Evolutionary conservation across 2,329 filamentous ascomycete genomes (phyloP).

Genomic region (Sclerotinia sclerotiorum): DNA sequence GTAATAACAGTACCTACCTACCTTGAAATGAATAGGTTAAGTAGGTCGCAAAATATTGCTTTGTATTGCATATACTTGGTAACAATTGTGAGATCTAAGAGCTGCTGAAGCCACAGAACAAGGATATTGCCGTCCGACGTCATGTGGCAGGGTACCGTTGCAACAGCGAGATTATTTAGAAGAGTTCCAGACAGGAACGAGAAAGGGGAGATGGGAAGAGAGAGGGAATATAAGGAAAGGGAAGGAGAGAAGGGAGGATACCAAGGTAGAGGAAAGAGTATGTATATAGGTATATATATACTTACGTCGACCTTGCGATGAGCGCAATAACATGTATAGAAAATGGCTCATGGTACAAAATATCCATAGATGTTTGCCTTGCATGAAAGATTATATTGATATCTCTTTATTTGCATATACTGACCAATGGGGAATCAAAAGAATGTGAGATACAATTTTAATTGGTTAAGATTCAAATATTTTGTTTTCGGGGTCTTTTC

Average conservation of each 20-base stretch:
- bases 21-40: background rate
- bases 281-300: background rate
- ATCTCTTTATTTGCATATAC: too few species aligned
- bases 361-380: too few species aligned
- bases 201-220: background rate
- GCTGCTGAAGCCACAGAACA: conserved; percentile 6
- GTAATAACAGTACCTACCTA: conserved; percentile 13
- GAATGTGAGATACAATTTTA: background rate
- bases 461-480: background rate
- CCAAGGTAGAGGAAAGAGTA: background rate
- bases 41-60: background rate
- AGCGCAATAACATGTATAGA: background rate
- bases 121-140: conserved; percentile 18
- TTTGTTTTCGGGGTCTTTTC: background rate
- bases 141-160: background rate
- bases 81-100: background rate
- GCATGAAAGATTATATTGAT: background rate
- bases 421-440: background rate
- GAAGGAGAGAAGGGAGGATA: background rate
- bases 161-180: background rate
- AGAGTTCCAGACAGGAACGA: background rate
- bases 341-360: background rate
- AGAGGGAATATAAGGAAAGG: background rate
- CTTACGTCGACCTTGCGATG: too few species aligned
- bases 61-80: background rate